Percentiles rank a stretch among this genome's conserved stretches.
These are phyloP conservation scores for Lepidium aucheri DNA, from an alignment of 345 rosid genomes.

Conservation along the genomic window DNA sequence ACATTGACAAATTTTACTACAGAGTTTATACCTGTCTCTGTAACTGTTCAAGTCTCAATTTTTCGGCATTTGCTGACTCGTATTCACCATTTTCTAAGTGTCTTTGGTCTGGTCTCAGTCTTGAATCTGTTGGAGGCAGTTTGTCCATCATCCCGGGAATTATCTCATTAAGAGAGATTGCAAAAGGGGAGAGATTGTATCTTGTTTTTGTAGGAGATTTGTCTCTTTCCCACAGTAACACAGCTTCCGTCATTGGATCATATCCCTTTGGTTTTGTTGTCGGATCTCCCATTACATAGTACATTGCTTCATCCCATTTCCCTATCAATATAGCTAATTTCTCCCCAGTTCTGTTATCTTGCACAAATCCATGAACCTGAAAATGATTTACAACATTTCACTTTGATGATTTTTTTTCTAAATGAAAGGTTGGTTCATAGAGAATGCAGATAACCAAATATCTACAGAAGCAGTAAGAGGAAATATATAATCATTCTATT, in stretches of 20 bases:
- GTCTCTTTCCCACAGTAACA: conserved; percentile 89
- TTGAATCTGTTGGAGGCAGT: conserved; percentile 95
- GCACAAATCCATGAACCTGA: conserved; percentile 98
- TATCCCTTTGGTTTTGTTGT: conserved; percentile 85
- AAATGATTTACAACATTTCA: background rate
- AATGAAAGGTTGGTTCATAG: background rate
- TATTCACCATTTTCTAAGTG: conserved; percentile 92
- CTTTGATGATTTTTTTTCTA: background rate
- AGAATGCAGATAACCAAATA: background rate
- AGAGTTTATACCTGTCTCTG: conserved; percentile 78
- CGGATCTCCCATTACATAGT: conserved; percentile 88
- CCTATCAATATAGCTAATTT: conserved; percentile 94
- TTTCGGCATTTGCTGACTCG: conserved; percentile 88
- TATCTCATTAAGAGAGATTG: conserved; percentile 82
- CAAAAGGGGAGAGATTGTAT: conserved; percentile 90
- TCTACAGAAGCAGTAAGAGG: background rate
- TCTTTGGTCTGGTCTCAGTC: conserved; percentile 96
- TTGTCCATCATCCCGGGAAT: conserved; percentile 65
- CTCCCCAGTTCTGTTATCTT: conserved; percentile 91
- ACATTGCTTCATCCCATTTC: conserved; percentile 99
- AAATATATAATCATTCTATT: background rate
- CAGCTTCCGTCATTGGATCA: conserved; percentile 96
- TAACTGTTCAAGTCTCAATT: conserved; percentile 85
- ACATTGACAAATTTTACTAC: background rate
- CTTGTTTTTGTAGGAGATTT: conserved; percentile 72